These are phyloP conservation scores for Actinidia polygama DNA, from an alignment of 179 eudicot genomes.

Conservation along the genomic window DNA sequence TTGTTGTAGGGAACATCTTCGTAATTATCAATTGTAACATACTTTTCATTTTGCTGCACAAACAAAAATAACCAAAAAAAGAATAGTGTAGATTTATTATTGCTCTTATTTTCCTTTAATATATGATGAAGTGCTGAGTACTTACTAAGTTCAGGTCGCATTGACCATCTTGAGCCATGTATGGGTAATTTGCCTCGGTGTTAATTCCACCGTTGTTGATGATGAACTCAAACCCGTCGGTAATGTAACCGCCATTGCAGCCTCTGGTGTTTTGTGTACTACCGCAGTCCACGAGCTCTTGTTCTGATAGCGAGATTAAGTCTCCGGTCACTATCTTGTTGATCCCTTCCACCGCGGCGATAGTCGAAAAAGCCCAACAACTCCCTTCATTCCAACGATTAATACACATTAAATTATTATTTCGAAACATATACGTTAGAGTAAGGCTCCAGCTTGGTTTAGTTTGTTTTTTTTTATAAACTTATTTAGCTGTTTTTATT, in stretches of 20 bases:
- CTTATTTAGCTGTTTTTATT: too few species aligned
- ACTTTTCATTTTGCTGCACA: constrained; percentile 44
- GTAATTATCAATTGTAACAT: constrained; percentile 45
- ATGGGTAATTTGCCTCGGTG: constrained; percentile 44
- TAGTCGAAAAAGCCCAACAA: constrained; percentile 58
- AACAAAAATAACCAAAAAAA: not conserved
- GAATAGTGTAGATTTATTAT: not conserved
- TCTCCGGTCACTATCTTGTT: constrained; percentile 42
- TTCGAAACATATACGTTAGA: too few species aligned
- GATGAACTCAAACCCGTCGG: constrained; percentile 42
- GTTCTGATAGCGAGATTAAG: constrained; percentile 43
- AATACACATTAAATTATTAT: not conserved
- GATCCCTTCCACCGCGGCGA: constrained; percentile 47
- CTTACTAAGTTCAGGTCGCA: constrained; percentile 43
- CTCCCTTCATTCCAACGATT: constrained; percentile 42
- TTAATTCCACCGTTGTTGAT: constrained; percentile 50
- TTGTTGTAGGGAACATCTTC: constrained; percentile 44
- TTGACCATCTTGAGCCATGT: constrained; percentile 31
- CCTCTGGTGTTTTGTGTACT: constrained; percentile 38
- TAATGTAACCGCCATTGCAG: constrained; percentile 54
- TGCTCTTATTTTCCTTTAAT: not conserved
- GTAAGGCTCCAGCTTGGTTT: too few species aligned
- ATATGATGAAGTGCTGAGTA: not conserved
- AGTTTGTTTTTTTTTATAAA: too few species aligned
- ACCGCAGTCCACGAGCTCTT: constrained; percentile 52